phyloP scores from a whole-genome alignment of 352 stramenopile species.

The Peronospora farinosa region DNA sequence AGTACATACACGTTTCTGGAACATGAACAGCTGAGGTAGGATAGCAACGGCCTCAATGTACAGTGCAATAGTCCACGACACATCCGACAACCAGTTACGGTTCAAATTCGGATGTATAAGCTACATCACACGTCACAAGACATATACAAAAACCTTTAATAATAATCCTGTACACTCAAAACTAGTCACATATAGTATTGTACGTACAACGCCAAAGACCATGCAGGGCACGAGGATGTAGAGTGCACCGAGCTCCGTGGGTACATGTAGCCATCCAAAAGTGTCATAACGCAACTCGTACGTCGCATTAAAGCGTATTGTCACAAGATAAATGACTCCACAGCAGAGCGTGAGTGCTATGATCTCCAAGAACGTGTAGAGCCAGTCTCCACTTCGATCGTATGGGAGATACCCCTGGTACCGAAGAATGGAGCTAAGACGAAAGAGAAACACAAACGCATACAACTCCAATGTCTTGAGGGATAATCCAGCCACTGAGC shows the following conservation, averaged over 20 bases:
- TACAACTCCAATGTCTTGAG: slow-evolving; percentile 98
- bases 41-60: slow-evolving; percentile 95
- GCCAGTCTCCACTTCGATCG: slow-evolving; percentile 94
- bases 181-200: neutral
- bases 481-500: slow-evolving; percentile 89
- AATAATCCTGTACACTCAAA: too few relatives aligned
- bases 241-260: slow-evolving; percentile 73
- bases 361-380: slow-evolving; percentile 96
- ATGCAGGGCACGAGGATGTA: slow-evolving; percentile 86
- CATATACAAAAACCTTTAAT: slow-evolving; percentile 1
- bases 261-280: slow-evolving; percentile 89
- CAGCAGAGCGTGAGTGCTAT: slow-evolving; percentile 84
- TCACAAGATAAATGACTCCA: slow-evolving; percentile 88
- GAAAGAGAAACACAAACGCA: slow-evolving; percentile 93
- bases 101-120: slow-evolving; percentile 95
- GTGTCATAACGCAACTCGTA: slow-evolving; percentile 95
- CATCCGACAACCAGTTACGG: slow-evolving; percentile 94
- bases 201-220: slow-evolving; percentile 75
- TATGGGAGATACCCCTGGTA: slow-evolving; percentile 95
- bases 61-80: slow-evolving; percentile 96
- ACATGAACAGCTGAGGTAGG: slow-evolving; percentile 98
- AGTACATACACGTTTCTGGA: slow-evolving; percentile 90
- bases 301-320: slow-evolving; percentile 90
- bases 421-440: slow-evolving; percentile 94
- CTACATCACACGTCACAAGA: slow-evolving; percentile 26